Conservation (phyloP, 2,329 filamentous ascomycete genomes). For the Scleromitrula shiraiana region DNA sequence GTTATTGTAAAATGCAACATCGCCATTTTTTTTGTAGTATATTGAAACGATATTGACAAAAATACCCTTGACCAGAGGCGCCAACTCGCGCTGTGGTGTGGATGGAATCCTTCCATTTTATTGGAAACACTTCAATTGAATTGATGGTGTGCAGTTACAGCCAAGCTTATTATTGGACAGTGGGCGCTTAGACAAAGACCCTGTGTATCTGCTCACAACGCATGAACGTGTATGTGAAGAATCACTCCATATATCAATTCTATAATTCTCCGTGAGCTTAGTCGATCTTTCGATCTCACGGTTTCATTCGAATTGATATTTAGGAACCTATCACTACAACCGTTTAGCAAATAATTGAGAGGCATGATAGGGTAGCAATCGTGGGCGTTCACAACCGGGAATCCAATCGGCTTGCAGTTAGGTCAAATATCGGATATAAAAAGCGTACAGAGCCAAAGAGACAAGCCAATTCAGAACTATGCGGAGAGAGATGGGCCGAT, state of each 20-base stretch:
- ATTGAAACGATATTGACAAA: background rate
- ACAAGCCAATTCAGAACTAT: conserved; percentile 1
- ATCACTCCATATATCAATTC: conserved; percentile 5
- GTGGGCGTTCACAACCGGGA: conserved; percentile 2
- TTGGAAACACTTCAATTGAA: conserved; percentile 6
- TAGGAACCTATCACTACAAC: conserved; percentile 1
- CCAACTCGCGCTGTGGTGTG: conserved; percentile 4
- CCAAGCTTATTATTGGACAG: conserved; percentile 4
- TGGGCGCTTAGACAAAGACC: conserved; percentile 7
- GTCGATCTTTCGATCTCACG: background rate
- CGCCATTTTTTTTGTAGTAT: conserved; percentile 4
- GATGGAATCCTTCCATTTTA: conserved; percentile 8
- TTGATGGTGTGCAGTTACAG: conserved; percentile 7
- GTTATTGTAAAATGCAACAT: conserved; percentile 2
- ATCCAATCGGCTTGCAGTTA: background rate
- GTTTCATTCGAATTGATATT: conserved; percentile 2
- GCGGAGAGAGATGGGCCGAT: background rate
- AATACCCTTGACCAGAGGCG: background rate
- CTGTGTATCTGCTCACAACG: conserved; percentile 4
- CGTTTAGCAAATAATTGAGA: background rate
- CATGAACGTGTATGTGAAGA: conserved; percentile 1
- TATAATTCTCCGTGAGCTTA: conserved; percentile 1
- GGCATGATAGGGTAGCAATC: conserved; percentile 1
- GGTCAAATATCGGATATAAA: background rate
- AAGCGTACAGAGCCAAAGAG: background rate